Percentiles rank a stretch among this genome's conserved stretches.
Conservation (phyloP, 2,329 filamentous ascomycete genomes). For the Dryadomyces sulphureus region DNA sequence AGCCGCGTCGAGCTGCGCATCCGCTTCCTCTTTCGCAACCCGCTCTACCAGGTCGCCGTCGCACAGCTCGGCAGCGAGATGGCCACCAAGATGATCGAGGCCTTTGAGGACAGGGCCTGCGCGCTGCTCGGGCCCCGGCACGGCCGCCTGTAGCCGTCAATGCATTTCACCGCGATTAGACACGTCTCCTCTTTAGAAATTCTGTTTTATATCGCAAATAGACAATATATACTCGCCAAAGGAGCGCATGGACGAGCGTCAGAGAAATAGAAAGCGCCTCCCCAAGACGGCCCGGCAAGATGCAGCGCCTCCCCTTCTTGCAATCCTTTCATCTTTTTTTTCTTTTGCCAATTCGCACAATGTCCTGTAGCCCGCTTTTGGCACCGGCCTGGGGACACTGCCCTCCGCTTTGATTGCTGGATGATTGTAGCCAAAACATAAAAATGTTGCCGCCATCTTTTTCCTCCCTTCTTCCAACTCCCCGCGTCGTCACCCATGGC, state of each 20-base stretch:
- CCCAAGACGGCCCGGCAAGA: neutral
- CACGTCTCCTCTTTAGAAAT: neutral
- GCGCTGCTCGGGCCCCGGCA: conserved; percentile 22
- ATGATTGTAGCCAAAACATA: neutral
- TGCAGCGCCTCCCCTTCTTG: conserved; percentile 1
- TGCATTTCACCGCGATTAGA: neutral
- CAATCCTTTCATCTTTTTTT: neutral
- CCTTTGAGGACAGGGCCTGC: conserved; percentile 72
- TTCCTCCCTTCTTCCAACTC: neutral
- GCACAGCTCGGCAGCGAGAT: conserved; percentile 70
- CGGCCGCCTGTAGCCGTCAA: neutral
- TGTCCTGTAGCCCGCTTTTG: neutral
- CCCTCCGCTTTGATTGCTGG: neutral
- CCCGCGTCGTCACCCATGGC: neutral
- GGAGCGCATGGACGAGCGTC: no score
- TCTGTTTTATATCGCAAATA: neutral
- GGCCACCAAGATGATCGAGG: conserved; percentile 77
- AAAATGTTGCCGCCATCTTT: conserved; percentile 3
- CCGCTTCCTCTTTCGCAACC: conserved; percentile 74
- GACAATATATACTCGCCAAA: neutral
- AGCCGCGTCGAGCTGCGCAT: conserved; percentile 67
- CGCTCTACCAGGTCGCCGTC: conserved; percentile 74
- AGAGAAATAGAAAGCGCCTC: neutral
- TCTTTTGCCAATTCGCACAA: neutral
- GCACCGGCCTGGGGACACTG: neutral